Base-by-base conservation (phyloP, 768 basidiomycete species). In the Trichaptum fuscoviolaceum region DNA sequence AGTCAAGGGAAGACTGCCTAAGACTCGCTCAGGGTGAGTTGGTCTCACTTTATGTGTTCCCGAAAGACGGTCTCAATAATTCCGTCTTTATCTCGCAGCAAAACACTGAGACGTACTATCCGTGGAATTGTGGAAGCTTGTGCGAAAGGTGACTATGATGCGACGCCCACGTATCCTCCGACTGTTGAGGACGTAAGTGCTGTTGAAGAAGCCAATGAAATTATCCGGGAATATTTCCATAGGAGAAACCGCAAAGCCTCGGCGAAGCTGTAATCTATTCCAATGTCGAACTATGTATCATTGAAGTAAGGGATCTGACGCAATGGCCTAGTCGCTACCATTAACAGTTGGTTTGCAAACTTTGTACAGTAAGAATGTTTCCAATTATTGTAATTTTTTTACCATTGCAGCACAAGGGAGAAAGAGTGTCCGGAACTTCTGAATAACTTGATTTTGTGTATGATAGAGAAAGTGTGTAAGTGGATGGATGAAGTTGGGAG, bases 171-270 rank as follows among this genome's bases (percentile, higher is more conserved):
- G 24, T 61, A 61, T 61, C 59, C 59, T 25, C 59, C 59, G 15
- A 61, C 59, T 25, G 30, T 61, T 23, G 59, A 61, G 30, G 59
- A 61, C 18, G 59, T 61, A 25, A 61, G 59, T 34, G 30, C 30
- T 34, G 59, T 61, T 15, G 59, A 61, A 61, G 59, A 61, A 61
- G 59, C 59, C 24, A 61, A 34, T 61, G 25, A 61, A 20, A 61
- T 61, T 24, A 61, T 61, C 23, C 25, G 25, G 30, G 59, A 61
- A 61, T 61, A 61, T 18, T 61, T 61, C 59, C 59, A 52, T 12
- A 52, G 42, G 42, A 52, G 42, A 52, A 52, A 52, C 42, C 42
- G 42, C 20, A 52, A 2, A 52, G 12, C 20, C 6, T 15, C 42
- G 42, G 42, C 42, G 15, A 52, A 52, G 20, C 42, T 52, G 42